Base-by-base conservation (phyloP, 2,329 filamentous ascomycete species). In the Dendrostoma leiphaemia region DNA sequence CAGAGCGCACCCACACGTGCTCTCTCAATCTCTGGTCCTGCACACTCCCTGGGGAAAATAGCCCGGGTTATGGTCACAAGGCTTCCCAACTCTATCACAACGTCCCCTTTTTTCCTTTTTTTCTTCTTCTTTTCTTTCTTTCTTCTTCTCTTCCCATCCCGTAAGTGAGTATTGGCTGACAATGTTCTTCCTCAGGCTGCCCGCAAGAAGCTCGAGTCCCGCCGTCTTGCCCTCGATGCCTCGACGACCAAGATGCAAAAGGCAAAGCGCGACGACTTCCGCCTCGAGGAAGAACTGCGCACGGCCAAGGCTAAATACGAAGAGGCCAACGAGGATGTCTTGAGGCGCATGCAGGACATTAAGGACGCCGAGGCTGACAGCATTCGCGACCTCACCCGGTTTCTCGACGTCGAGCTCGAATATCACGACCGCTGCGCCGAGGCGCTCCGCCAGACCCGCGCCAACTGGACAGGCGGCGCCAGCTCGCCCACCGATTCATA, bases 241-340 rank as follows among this genome's bases (percentile, higher is more conserved):
- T 92, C 89, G 58, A 85, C 91, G 45, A 84, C 85, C 60, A 97
- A 96, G 77, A 86, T 96, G 83, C 87, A 95, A 66, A 97, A 96
- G 72, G 86, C 88, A 23, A 96, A 96, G 76, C 91, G 88, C 65
- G 93, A 97, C 65, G 93, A 97, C 69, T 96, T 94, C 74, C 82
- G 91, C 59, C 81, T 94, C 53, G 94, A 97, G 70, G 93, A 97
- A 68, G 93, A 97, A 71, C 82, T 96, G 51, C 88, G 93, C 53
- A 82, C 85, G 26, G 90, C 94, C 69, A 96, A 96, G 70, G 89
- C 90, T 64, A 97, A 97, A 73, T 97, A 96, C 67, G 94, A 97
- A 67, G 94, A 97, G 74, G 88, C 90, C 15, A 94, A 83, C 66
- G 93, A 97, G 66, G 93, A 97, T 64, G 92, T 97, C 51, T 82